phyloP scores from a whole-genome alignment of 2,329 filamentous ascomycete species.

The Epicoccum nigrum region DNA sequence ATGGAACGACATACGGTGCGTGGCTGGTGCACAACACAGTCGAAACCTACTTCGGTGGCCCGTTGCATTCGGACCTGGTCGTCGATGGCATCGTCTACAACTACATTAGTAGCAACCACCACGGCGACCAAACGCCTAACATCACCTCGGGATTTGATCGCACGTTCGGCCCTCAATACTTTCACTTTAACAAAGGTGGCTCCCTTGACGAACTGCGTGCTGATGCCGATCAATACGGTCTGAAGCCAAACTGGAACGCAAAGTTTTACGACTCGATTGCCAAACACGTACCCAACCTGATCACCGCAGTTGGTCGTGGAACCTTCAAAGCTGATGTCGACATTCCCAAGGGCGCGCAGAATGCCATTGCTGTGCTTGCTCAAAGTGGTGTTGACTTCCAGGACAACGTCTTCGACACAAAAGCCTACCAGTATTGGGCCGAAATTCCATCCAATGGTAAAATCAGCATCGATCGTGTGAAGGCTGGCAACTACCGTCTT shows the following conservation, averaged over 20 bases:
- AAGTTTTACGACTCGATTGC: constrained; percentile 69
- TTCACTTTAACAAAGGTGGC: constrained; percentile 64
- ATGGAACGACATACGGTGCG: constrained; percentile 61
- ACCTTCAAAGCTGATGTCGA: constrained; percentile 58
- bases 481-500: constrained; percentile 64
- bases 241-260: constrained; percentile 60
- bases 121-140: constrained; percentile 67
- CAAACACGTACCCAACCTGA: constrained; percentile 63
- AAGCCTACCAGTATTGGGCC: constrained; percentile 67
- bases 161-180: constrained; percentile 66
- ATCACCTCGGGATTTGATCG: constrained; percentile 58
- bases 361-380: constrained; percentile 62
- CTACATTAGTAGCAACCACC: constrained; percentile 64
- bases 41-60: constrained; percentile 66
- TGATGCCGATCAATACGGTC: constrained; percentile 61
- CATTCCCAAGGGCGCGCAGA: constrained; percentile 58
- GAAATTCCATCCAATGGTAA: constrained; percentile 53
- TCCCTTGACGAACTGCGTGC: constrained; percentile 53
- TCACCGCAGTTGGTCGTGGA: constrained; percentile 58
- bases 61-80: constrained; percentile 65
- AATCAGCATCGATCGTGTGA: constrained; percentile 61
- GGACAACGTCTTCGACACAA: constrained; percentile 62
- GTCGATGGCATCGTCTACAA: constrained; percentile 70
- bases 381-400: constrained; percentile 61
- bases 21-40: constrained; percentile 70